phyloP scores from a whole-genome alignment of 192 early-diverging fungal genomes.

The Coemansia erecta region DNA sequence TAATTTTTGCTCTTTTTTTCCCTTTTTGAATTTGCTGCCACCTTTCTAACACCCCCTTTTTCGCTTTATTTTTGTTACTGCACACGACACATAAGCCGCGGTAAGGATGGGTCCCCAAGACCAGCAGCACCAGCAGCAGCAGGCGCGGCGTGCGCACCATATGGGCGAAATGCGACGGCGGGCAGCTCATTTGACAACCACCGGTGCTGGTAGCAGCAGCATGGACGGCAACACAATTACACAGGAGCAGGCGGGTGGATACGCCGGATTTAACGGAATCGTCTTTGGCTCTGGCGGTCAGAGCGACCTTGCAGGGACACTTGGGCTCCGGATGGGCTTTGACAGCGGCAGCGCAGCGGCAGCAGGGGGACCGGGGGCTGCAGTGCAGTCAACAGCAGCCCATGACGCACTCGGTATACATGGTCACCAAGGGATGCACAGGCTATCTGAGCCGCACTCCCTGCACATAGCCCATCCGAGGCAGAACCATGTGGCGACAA shows the following conservation, averaged over 20 bases:
- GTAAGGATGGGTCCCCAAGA: slow-evolving; percentile 5
- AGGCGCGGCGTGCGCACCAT: neutral
- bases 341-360: neutral
- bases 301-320: slow-evolving; percentile 7
- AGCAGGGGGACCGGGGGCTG: neutral
- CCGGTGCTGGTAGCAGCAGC: neutral
- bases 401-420: slow-evolving; percentile 3
- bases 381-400: neutral
- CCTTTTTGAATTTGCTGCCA: too few species aligned
- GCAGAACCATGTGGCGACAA: neutral
- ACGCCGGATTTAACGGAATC: slow-evolving; percentile 38
- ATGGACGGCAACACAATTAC: slow-evolving; percentile 1
- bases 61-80: too few species aligned
- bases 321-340: slow-evolving; percentile 7
- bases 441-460: slow-evolving; percentile 1
- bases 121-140: slow-evolving; percentile 10
- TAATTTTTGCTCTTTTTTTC: neutral
- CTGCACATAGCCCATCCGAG: neutral
- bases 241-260: slow-evolving; percentile 16
- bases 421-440: neutral
- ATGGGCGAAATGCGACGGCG: slow-evolving; percentile 10
- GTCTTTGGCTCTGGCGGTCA: slow-evolving; percentile 26
- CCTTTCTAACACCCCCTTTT: too few species aligned
- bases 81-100: too few species aligned
- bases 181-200: slow-evolving; percentile 2